These are phyloP conservation scores for Meyerozyma smithsonii DNA, from an alignment of 1,139 yeast genomes.

Conservation along the genomic window DNA sequence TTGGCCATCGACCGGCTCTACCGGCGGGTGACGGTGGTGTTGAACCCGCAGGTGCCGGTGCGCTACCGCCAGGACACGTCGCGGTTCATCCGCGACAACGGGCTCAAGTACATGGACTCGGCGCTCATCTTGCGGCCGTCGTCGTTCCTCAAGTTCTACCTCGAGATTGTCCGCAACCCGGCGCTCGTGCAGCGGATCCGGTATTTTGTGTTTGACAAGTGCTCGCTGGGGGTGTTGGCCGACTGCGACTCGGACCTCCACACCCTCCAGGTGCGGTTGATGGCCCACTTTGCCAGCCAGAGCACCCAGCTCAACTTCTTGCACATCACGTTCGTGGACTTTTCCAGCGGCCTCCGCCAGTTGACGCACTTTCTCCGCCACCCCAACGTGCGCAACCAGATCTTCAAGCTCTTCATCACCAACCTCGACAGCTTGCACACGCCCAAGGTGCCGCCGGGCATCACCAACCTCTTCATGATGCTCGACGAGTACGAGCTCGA, in stretches of 20 bases:
- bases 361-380: conserved; percentile 23
- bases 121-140: conserved; percentile 16
- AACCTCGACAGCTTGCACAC: conserved; percentile 18
- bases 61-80: conserved; percentile 15
- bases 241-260: conserved; percentile 11
- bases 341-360: conserved; percentile 21
- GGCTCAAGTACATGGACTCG: conserved; percentile 29
- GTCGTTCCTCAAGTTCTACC: conserved; percentile 7
- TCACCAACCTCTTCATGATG: conserved; percentile 32
- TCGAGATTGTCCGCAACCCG: conserved; percentile 16
- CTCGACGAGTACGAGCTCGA: conserved; percentile 24
- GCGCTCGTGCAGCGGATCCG: conserved; percentile 20
- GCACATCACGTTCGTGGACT: conserved; percentile 33
- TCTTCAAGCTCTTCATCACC: conserved; percentile 31
- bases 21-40: conserved; percentile 26
- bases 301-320: conserved; percentile 26
- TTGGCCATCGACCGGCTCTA: conserved; percentile 25
- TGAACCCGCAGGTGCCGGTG: conserved; percentile 27
- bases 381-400: conserved; percentile 23
- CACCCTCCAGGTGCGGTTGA: conserved; percentile 18
- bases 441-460: conserved; percentile 25
- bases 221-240: conserved; percentile 15
- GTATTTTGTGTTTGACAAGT: conserved; percentile 34
- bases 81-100: conserved; percentile 25
- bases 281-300: conserved; percentile 25